Evolutionary conservation across 441 rosid genomes (phyloP).

Genomic region (Brassica hybrid): DNA sequence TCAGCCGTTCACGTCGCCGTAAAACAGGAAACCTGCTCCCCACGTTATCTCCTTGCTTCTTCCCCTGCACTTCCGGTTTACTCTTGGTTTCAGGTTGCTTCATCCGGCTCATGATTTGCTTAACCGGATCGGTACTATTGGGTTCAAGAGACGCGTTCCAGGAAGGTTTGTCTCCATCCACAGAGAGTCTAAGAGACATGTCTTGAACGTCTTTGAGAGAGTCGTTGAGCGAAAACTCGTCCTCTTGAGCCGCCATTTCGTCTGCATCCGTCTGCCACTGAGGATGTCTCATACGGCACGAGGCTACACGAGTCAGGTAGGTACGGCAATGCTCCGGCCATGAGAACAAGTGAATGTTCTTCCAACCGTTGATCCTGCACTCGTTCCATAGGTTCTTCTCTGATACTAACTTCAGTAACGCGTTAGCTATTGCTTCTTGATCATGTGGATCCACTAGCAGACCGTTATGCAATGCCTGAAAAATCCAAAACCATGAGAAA

Average conservation of each 20-base stretch:
- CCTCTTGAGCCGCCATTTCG: conserved; percentile 60
- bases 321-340: conserved; percentile 99
- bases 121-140: conserved; percentile 62
- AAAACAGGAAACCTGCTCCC: conserved; percentile 77
- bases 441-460: conserved; percentile 96
- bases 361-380: conserved; percentile 93
- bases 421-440: conserved; percentile 85
- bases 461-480: conserved; percentile 89
- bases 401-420: conserved; percentile 85
- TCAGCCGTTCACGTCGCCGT: conserved; percentile 73
- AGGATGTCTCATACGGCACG: conserved; percentile 93
- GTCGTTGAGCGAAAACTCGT: conserved; percentile 79
- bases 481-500: conserved; percentile 18
- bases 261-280: conserved; percentile 96
- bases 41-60: conserved; percentile 52
- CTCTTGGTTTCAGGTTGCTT: conserved; percentile 56
- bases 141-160: conserved; percentile 62
- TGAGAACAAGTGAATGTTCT: conserved; percentile 90
- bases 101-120: conserved; percentile 73
- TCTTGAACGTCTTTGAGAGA: conserved; percentile 92
- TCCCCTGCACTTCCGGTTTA: conserved; percentile 53
- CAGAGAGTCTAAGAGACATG: conserved; percentile 92
- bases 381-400: conserved; percentile 93
- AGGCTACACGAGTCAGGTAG: conserved; percentile 92
- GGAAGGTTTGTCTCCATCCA: conserved; percentile 84